A percentile compares a stretch with the other conserved stretches of the same genome.
These are phyloP conservation scores for Cephalotrichum gorgonifer DNA, from an alignment of 2,329 filamentous ascomycete species.

Conservation along the genomic window DNA sequence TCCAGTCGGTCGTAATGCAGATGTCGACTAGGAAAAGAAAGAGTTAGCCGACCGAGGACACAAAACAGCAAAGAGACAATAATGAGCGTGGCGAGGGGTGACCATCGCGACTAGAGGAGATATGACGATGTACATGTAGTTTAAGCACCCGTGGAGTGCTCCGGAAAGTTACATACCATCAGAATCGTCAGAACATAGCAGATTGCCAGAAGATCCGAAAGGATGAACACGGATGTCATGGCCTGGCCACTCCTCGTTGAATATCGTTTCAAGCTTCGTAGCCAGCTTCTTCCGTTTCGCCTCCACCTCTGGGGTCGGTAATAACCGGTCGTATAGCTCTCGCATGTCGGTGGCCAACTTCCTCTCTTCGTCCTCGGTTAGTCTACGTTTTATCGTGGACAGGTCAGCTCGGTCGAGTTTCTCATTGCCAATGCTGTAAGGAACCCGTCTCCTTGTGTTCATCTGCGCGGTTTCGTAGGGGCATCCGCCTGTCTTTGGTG, in stretches of 20 bases:
- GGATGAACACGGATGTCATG: constrained; percentile 83
- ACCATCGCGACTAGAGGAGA: too few species aligned
- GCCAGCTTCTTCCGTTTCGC: constrained; percentile 65
- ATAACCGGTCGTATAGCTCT: constrained; percentile 72
- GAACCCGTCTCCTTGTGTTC: constrained; percentile 75
- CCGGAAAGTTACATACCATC: constrained; percentile 57
- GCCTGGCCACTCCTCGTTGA: constrained; percentile 87
- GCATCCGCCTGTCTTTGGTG: constrained; percentile 54
- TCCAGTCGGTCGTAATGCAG: constrained; percentile 88
- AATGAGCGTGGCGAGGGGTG: neutral
- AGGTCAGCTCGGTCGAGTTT: constrained; percentile 61
- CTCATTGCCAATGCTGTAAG: constrained; percentile 81
- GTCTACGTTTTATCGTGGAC: constrained; percentile 59
- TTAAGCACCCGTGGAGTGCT: neutral
- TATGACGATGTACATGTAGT: too few species aligned
- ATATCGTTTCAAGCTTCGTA: constrained; percentile 75
- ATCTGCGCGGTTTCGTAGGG: constrained; percentile 83
- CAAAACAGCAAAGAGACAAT: neutral
- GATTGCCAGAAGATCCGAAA: constrained; percentile 96
- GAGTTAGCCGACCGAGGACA: constrained; percentile 18
- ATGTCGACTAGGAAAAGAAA: constrained; percentile 63
- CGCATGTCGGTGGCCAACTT: constrained; percentile 74
- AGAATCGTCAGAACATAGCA: constrained; percentile 89
- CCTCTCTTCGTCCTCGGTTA: constrained; percentile 63
- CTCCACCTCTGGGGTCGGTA: constrained; percentile 73